Evolutionary conservation across 73 alveolate genomes (phyloP).

Genomic region (Effrenium voratum): DNA sequence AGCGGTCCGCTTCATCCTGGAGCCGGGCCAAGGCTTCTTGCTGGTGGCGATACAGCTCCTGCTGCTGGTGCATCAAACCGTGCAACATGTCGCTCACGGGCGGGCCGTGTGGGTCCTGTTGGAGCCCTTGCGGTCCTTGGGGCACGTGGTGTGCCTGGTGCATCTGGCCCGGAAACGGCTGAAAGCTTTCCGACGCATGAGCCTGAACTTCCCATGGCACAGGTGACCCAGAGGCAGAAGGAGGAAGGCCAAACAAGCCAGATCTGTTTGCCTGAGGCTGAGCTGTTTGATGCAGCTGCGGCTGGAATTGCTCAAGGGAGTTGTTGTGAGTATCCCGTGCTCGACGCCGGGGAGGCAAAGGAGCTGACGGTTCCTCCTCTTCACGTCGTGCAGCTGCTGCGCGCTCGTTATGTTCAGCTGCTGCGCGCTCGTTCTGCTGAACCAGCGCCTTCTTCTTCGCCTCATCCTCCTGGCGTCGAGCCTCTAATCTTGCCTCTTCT

Average conservation of each 20-base stretch:
- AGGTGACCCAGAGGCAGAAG: not conserved
- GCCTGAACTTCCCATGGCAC: conserved; percentile 17
- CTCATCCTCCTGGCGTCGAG: conserved; percentile 70
- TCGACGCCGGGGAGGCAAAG: conserved; percentile 41
- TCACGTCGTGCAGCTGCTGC: not conserved
- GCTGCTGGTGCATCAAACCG: conserved; percentile 92
- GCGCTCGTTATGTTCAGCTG: too few species aligned
- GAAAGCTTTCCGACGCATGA: too few species aligned
- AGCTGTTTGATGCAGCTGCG: too few species aligned
- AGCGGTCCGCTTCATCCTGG: conserved; percentile 82
- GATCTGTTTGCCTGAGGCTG: not conserved
- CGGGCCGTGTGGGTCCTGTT: not conserved
- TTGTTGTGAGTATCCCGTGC: too few species aligned
- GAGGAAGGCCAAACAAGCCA: conserved; percentile 62
- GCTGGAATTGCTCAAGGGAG: too few species aligned
- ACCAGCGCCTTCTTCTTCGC: conserved; percentile 18
- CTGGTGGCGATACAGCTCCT: conserved; percentile 87
- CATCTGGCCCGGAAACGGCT: not conserved
- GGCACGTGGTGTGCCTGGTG: not conserved
- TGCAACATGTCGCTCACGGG: conserved; percentile 89
- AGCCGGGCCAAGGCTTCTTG: conserved; percentile 75
- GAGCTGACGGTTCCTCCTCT: conserved; percentile 60
- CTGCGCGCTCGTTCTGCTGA: conserved; percentile 70
- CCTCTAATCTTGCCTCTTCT: conserved; percentile 78
- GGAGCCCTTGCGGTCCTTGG: not conserved